Base-by-base conservation (phyloP, 164 flowering plant genomes). In the Aristolochia fimbriata region DNA sequence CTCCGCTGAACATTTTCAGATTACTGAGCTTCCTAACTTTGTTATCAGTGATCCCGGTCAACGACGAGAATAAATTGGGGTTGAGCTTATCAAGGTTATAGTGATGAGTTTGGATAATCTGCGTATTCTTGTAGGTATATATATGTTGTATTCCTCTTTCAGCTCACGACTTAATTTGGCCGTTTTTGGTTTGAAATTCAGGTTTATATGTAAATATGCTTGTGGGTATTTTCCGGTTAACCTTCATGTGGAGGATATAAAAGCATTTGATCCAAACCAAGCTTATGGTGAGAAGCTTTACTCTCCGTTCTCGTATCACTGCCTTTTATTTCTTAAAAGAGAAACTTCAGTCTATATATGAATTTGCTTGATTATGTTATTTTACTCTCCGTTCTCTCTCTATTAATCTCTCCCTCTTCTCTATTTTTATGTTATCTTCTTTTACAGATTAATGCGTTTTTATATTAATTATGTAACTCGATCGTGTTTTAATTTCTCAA, bases 151-250 rank as follows among this genome's bases (percentile, higher is more conserved):
- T 37, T 27, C 30, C 5, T 27, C 30, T 27, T 27, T 27, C 30
- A 27, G 30, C 30, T 27, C 3, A 27, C 30, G 30, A n/a, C n/a
- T n/a, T n/a, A n/a, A n/a, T n/a, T n/a, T n/a, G n/a, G 45, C 4
- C 6, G 15, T 16, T 21, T 22, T 63, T 33, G 23, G 46, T 19
- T 19, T 17, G 6, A 13, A 24, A n/a, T 67, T 23, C 82, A 91
- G 98, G 80, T 91, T 71, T 60, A 78, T 91, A 20, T 85, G 95
- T 70, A 82, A 83, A 77, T 84, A 83, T 65, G 84, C 73, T 21
- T 76, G 78, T 65, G 85, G 84, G 30, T 85, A 91, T 70, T 91
- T 88, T 62, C 97, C 95, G 0, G 55, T 82, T 16, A 81, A 74
- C 57, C 74, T 87, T 31, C 74, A 85, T 68, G 93, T 83, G 22